Evolutionary conservation across 1,284 basidiomycete genomes (phyloP), one percentile per base, ranked within the genome.

Genomic region (Schizophyllum amplum): DNA sequence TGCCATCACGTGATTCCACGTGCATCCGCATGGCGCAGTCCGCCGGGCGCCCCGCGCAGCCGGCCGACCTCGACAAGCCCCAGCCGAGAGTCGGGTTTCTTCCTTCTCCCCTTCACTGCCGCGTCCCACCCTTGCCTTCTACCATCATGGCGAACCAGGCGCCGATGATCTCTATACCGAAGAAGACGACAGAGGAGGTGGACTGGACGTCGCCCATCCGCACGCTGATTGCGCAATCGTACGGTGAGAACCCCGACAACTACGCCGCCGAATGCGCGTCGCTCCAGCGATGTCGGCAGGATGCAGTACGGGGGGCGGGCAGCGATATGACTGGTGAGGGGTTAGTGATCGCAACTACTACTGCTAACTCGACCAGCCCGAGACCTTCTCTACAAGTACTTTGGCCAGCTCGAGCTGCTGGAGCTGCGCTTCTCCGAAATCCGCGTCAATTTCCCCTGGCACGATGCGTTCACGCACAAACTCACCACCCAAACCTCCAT

Each of bases 361-460:
- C 17, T 46, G 42, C 51, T 20, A 53, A 27, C 26, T 24, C 52
- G 51, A n/a, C 24, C 69, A 84, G 94, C 87, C 21, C 82, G 96
- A 50, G 97, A 99, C 73, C 78, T 99, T 23, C 79, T 99, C 52
- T 98, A 96, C 86, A 98, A 97, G 72, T 99, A 99, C 79, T 99
- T 99, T 75, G 96, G 97, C 49, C 96, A 99, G 72, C 87, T 99
- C 42, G 97, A 99, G 69, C 83, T 99, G 25, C 86, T 99, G 46
- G 97, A 99, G 69, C 81, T 99, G 54, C 86, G 97, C 25, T 99
- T 99, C 72, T 86, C 96, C 5, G 97, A 99, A 71, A 91, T 99
- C 60, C 84, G 93, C 66, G 93, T 98, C 65, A 90, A 92, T 58
- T 99, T 99, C 67, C 87, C 92, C 0, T 99, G 96, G 94, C 82